phyloP scores from a whole-genome alignment of 1,284 basidiomycete genomes.

The Ceratobasidium sp. region DNA sequence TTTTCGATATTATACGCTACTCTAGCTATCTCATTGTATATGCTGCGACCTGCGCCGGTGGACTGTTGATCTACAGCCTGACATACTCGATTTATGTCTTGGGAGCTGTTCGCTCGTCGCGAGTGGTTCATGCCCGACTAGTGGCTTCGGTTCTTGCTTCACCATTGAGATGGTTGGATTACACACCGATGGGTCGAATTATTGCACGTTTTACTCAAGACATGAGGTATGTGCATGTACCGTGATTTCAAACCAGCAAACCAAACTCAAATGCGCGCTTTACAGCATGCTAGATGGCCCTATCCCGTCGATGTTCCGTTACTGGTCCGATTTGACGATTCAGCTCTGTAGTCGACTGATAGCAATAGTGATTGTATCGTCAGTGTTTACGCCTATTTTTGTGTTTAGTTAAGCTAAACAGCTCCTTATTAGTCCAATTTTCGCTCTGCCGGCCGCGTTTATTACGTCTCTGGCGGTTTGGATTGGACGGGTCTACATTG shows the following conservation, averaged over 20 bases:
- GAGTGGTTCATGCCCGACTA: conserved; percentile 65
- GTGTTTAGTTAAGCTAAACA: conserved; percentile 56
- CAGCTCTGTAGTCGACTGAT: conserved; percentile 55
- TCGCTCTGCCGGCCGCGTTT: conserved; percentile 55
- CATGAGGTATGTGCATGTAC: conserved; percentile 55
- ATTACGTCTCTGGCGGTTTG: conserved; percentile 61
- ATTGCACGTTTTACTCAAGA: conserved; percentile 58
- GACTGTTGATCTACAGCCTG: conserved; percentile 36
- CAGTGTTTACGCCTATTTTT: conserved; percentile 44
- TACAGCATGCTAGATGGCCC: conserved; percentile 33
- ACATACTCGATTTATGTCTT: conserved; percentile 56
- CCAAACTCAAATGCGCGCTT: neutral
- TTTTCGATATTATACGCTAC: too few species aligned
- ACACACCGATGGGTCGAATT: conserved; percentile 57
- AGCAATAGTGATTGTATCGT: conserved; percentile 55
- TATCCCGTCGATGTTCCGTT: conserved; percentile 46
- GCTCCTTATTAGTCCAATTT: conserved; percentile 45
- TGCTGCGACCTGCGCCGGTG: conserved; percentile 48
- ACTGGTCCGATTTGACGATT: conserved; percentile 53
- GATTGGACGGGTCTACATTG: conserved; percentile 64
- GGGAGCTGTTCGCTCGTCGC: conserved; percentile 64
- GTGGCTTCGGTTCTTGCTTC: conserved; percentile 67
- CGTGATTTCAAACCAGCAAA: neutral
- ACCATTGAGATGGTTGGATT: conserved; percentile 60
- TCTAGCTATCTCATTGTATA: conserved; percentile 53